These are phyloP conservation scores for Neofusicoccum laricinum DNA, from an alignment of 2,329 filamentous ascomycete species.

Conservation along the genomic window DNA sequence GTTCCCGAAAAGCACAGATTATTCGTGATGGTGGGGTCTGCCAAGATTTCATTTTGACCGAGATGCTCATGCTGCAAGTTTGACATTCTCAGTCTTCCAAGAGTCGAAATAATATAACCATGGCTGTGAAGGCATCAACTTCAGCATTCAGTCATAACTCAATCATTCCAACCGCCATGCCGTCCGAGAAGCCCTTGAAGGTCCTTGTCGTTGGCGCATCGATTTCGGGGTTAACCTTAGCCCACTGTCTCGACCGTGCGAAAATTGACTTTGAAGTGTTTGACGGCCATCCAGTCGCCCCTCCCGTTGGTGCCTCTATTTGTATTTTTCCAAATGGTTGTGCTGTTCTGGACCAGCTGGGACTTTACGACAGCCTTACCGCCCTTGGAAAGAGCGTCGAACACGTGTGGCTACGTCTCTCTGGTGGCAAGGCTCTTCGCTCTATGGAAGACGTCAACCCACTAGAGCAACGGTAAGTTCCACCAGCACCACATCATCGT, in stretches of 20 bases:
- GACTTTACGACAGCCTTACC: neutral
- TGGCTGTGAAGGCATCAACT: neutral
- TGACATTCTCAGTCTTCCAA: neutral
- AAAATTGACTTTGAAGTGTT: neutral
- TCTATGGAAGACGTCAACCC: neutral
- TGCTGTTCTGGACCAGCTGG: conserved; percentile 1
- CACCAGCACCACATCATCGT: neutral
- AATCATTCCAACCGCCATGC: neutral
- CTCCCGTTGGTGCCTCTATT: neutral
- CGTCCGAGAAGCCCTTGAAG: neutral
- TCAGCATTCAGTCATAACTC: neutral
- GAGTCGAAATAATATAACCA: neutral
- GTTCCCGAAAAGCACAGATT: neutral
- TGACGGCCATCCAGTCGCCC: neutral
- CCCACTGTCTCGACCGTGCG: neutral
- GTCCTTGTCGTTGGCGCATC: neutral
- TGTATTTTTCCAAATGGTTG: neutral
- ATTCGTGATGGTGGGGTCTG: neutral
- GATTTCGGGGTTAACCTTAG: neutral
- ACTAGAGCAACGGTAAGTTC: neutral
- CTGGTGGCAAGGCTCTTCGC: neutral
- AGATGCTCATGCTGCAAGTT: neutral
- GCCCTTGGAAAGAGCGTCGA: neutral
- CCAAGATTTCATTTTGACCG: neutral
- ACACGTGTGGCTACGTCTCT: neutral